phyloP scores from a whole-genome alignment of 2,329 filamentous ascomycete species.

The Diaporthe velutina region DNA sequence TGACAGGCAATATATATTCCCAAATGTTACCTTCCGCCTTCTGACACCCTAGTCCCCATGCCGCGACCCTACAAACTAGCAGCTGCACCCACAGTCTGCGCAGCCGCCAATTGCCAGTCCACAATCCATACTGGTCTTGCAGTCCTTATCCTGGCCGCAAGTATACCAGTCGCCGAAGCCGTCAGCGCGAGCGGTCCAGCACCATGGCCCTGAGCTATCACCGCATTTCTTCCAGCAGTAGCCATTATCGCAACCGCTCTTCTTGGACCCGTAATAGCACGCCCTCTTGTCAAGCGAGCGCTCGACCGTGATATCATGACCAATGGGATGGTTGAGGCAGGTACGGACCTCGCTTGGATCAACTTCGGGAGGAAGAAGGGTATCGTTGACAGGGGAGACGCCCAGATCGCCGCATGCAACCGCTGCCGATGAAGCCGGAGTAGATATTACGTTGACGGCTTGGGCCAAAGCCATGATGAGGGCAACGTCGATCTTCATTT shows the following conservation, averaged over 20 bases:
- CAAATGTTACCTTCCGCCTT: not conserved
- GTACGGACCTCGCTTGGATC: too few relatives aligned
- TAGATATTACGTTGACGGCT: too few relatives aligned
- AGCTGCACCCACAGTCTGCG: not conserved
- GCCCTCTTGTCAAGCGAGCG: not conserved
- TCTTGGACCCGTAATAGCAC: not conserved
- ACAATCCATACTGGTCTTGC: not conserved
- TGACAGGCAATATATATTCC: not conserved
- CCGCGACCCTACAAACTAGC: not conserved
- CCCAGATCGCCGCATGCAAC: too few relatives aligned
- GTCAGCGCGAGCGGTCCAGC: not conserved
- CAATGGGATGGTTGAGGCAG: too few relatives aligned
- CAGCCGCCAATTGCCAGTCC: fast-evolving
- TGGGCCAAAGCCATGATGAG: too few relatives aligned
- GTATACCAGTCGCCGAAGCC: not conserved
- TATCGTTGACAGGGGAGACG: too few relatives aligned
- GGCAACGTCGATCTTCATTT: too few relatives aligned
- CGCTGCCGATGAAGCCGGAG: too few relatives aligned
- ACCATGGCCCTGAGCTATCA: not conserved
- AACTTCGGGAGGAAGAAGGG: too few relatives aligned
- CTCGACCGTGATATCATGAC: not conserved
- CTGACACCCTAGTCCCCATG: not conserved
- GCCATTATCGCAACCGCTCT: not conserved
- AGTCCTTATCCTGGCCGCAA: not conserved
- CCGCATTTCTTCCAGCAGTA: not conserved